Evolutionary conservation across 2,329 filamentous ascomycete genomes (phyloP), one percentile per base, ranked within the genome.

Genomic region (Fonsecaea multimorphosa): DNA sequence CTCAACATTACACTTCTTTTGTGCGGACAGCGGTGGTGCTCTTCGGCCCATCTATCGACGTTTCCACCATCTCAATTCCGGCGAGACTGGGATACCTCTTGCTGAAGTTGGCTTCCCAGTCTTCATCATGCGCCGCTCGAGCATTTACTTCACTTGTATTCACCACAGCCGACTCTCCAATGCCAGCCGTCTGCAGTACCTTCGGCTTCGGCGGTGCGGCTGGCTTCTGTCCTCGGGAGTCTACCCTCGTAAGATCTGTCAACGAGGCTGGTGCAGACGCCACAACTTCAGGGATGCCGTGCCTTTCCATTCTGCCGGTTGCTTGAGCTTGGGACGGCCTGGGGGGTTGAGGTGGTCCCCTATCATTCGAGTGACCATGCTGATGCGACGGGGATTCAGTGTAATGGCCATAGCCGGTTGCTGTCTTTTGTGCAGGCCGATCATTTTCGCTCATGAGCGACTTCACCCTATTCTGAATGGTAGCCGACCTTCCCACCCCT

Each of bases 391-490:
- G 67, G 55, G 73, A 70, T 68, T 89, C 91, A 22, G 93, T 93
- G 76, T 91, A 97, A 66, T 89, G 89, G 7, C 95, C 95, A 75
- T 98, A 98, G 0, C 94, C 94, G 69, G 93, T 89, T 0, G 93
- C 93, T 0, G 92, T 97, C 70, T 89, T 87, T 14, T 81, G 79
- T 0, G 83, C 79, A 4, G 87, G 82, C 70, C 83, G 87, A 72
- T 87, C 87, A 46, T 90, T 92, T 73, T 97, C 93, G 67, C 89
- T 89, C 16, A 99, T 81, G 57, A 98, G 82, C 57, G 87, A 92
- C 79, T 96, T 91, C 61, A 99, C 92, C 69, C 94, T 89, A 74
- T 91, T 93, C 76, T 98, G 93, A 72, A 99, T 99, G 29, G 89
- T 91, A n/a, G 88, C 86, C 19, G 93, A 92, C 83, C 86, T 74